A percentile compares a stretch with the other conserved stretches of the same genome.
Conservation (phyloP, 2,329 filamentous ascomycete genomes). For the Diaporthe amygdali region DNA sequence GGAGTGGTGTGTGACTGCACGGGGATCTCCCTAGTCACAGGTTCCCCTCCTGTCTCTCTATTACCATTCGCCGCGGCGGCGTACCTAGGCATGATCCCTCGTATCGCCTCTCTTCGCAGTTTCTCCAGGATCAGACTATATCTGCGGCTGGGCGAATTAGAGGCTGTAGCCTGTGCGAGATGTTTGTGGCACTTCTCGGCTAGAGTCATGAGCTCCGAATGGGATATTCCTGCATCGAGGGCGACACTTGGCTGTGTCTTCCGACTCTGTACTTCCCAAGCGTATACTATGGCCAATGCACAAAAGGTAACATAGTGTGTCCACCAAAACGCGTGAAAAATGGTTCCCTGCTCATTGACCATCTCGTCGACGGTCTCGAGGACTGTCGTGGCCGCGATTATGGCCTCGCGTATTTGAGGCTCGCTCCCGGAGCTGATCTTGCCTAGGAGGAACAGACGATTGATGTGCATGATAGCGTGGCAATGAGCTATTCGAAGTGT, state of each 20-base stretch:
- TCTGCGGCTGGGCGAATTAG: background rate
- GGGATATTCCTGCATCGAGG: background rate
- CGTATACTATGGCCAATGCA: slow-evolving; percentile 57
- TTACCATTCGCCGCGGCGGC: background rate
- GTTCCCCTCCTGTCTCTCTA: background rate
- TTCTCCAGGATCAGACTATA: slow-evolving; percentile 2
- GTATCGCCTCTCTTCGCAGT: background rate
- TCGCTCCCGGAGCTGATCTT: background rate
- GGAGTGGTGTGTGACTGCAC: background rate
- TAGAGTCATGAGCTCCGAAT: background rate
- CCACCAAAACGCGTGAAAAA: slow-evolving; percentile 57
- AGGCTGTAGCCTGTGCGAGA: background rate
- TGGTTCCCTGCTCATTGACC: slow-evolving; percentile 31
- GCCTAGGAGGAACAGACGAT: slow-evolving; percentile 56
- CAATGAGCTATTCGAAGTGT: slow-evolving; percentile 59
- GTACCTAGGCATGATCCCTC: background rate
- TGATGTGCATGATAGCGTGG: slow-evolving; percentile 61
- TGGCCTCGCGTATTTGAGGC: background rate
- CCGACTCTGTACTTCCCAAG: slow-evolving; percentile 54
- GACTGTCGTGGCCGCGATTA: background rate
- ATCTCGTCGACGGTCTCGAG: background rate
- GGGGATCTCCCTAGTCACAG: background rate
- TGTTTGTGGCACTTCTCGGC: slow-evolving; percentile 3
- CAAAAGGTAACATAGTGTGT: slow-evolving; percentile 60
- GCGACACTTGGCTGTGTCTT: background rate